Percentiles rank a stretch among this genome's conserved stretches.
phyloP scores from a whole-genome alignment of 2,329 filamentous ascomycete genomes.

The Pestalotiopsis sp. region DNA sequence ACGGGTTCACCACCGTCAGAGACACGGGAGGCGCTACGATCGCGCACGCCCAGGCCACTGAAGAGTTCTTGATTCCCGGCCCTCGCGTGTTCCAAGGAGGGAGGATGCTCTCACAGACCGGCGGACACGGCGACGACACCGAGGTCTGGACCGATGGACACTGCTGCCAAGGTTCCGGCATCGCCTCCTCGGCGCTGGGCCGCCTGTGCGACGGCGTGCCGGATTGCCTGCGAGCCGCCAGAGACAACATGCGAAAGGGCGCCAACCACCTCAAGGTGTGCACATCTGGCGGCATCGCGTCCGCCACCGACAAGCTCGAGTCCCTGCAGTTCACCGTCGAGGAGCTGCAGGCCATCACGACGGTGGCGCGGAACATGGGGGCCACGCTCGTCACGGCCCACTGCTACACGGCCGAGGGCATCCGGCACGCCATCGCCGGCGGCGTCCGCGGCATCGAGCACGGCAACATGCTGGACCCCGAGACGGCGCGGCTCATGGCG shows the following conservation, averaged over 20 bases:
- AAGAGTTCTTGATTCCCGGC: background rate
- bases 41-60: background rate
- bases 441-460: conserved; percentile 50
- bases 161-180: background rate
- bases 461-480: conserved; percentile 34
- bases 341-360: conserved; percentile 51
- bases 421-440: conserved; percentile 49
- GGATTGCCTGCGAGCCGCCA: conserved; percentile 46
- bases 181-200: conserved; percentile 29
- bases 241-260: conserved; percentile 50
- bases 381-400: conserved; percentile 52
- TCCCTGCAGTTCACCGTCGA: conserved; percentile 51
- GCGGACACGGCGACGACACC: background rate
- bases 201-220: conserved; percentile 48
- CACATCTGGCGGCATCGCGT: conserved; percentile 50
- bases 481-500: conserved; percentile 46
- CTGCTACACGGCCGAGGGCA: conserved; percentile 49
- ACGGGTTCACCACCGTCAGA: background rate
- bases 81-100: background rate
- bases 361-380: conserved; percentile 42
- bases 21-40: background rate
- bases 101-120: background rate
- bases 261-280: conserved; percentile 58
- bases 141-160: background rate
- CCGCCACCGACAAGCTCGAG: conserved; percentile 48